Percentiles rank a stretch among this genome's conserved stretches.
Evolutionary conservation across 2,329 filamentous ascomycete genomes (phyloP).

Genomic region (Pseudocercospora vitis): DNA sequence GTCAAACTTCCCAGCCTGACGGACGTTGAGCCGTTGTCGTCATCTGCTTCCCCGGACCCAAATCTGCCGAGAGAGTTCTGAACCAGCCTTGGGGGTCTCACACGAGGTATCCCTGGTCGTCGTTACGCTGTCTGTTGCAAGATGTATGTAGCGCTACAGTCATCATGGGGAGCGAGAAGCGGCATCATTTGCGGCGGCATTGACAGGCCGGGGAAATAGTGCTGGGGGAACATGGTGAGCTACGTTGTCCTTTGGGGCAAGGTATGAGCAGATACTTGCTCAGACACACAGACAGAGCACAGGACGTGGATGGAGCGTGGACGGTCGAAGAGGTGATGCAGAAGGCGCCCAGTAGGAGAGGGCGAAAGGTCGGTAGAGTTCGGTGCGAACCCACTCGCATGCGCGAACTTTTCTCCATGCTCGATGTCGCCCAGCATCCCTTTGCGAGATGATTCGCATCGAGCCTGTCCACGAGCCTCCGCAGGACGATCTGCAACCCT

Average conservation of each 20-base stretch:
- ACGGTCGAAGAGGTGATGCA: background rate
- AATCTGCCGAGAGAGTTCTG: no score
- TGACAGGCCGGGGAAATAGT: background rate
- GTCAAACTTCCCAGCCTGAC: background rate
- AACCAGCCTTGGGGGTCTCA: no score
- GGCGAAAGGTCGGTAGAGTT: background rate
- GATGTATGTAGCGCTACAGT: no score
- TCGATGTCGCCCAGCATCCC: background rate
- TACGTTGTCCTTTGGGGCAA: slow-evolving; percentile 2
- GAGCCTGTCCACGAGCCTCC: slow-evolving; percentile 1
- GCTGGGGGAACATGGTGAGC: background rate
- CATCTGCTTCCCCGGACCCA: no score
- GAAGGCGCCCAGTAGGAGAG: background rate
- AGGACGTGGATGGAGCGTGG: background rate
- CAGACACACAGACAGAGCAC: background rate
- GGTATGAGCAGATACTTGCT: slow-evolving; percentile 3
- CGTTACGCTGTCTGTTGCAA: no score
- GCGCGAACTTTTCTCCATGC: background rate
- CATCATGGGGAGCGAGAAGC: no score
- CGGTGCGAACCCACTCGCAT: background rate
- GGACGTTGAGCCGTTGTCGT: background rate
- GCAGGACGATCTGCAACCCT: slow-evolving; percentile 1
- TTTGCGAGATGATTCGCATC: background rate
- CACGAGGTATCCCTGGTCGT: no score
- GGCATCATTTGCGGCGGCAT: no score